Conservation (phyloP, 768 basidiomycete genomes). For the Amanita fuliginea region DNA sequence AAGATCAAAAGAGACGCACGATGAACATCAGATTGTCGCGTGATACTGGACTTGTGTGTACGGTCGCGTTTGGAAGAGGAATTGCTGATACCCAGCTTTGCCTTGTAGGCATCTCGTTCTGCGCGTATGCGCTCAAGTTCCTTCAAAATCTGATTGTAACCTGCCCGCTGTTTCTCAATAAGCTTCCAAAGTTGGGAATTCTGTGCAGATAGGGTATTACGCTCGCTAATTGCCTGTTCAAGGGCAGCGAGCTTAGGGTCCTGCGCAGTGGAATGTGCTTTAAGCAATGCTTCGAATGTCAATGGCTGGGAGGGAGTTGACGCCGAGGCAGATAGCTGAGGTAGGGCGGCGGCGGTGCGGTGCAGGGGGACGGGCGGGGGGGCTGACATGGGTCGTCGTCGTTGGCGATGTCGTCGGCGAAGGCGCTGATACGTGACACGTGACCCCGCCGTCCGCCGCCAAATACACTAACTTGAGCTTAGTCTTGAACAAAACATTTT, state of each 20-base stretch:
- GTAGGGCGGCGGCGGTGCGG: background rate
- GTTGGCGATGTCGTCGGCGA: too few species aligned
- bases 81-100: slow-evolving; percentile 17
- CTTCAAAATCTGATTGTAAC: slow-evolving; percentile 71
- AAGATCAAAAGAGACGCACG: background rate
- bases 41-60: background rate
- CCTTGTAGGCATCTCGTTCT: slow-evolving; percentile 66
- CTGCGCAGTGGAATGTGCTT: slow-evolving; percentile 36
- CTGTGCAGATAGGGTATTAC: slow-evolving; percentile 71
- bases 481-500: too few species aligned
- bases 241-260: slow-evolving; percentile 60
- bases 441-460: too few species aligned
- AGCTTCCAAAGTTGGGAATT: slow-evolving; percentile 93
- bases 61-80: slow-evolving; percentile 4
- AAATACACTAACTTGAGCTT: too few species aligned
- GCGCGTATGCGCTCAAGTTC: slow-evolving; percentile 76
- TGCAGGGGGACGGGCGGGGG: background rate
- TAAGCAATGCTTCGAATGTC: slow-evolving; percentile 43
- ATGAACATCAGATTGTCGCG: background rate
- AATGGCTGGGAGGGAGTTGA: slow-evolving; percentile 15
- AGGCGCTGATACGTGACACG: too few species aligned
- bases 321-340: background rate
- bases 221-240: slow-evolving; percentile 67
- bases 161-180: slow-evolving; percentile 81
- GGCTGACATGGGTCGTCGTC: background rate